Percentiles rank a stretch among this genome's conserved stretches.
These are phyloP conservation scores for Actinomortierella ambigua DNA, from an alignment of 371 early-diverging fungal genomes.

Conservation along the genomic window DNA sequence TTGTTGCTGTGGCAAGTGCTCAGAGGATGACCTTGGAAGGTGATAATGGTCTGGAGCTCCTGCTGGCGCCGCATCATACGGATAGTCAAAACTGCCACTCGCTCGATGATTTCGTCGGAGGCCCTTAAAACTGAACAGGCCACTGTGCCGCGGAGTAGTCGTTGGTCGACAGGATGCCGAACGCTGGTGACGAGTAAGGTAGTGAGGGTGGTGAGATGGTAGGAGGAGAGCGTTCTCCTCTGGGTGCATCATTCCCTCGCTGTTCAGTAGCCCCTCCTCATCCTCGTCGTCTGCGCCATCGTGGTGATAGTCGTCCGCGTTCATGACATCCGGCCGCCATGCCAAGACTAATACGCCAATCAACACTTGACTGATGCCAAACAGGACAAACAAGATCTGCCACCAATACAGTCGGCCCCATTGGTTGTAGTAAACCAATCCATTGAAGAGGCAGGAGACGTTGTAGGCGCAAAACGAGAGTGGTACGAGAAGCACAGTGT, in stretches of 20 bases:
- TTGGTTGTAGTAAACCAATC: constrained; percentile 83
- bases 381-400: constrained; percentile 67
- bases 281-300: too few relatives aligned
- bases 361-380: constrained; percentile 69
- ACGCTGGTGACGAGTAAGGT: too few relatives aligned
- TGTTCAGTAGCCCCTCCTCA: too few relatives aligned
- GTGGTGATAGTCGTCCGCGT: constrained; percentile 8
- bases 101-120: background rate
- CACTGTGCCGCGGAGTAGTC: constrained; percentile 30
- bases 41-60: too few relatives aligned
- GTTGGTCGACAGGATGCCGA: constrained; percentile 19
- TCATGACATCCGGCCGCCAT: constrained; percentile 45
- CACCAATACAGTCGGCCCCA: constrained; percentile 66
- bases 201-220: constrained; percentile 12
- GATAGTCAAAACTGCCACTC: too few relatives aligned
- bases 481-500: constrained; percentile 82
- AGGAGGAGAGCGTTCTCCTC: constrained; percentile 26
- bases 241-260: too few relatives aligned
- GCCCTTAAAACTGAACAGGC: constrained; percentile 35
- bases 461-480: constrained; percentile 80
- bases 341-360: constrained; percentile 74
- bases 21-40: too few relatives aligned
- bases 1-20: background rate
- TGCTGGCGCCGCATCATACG: background rate
- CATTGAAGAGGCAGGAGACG: constrained; percentile 78